Evolutionary conservation across 352 stramenopile species (phyloP), one percentile per base, ranked within the genome.

Genomic region (Phytophthora boehmeriae): DNA sequence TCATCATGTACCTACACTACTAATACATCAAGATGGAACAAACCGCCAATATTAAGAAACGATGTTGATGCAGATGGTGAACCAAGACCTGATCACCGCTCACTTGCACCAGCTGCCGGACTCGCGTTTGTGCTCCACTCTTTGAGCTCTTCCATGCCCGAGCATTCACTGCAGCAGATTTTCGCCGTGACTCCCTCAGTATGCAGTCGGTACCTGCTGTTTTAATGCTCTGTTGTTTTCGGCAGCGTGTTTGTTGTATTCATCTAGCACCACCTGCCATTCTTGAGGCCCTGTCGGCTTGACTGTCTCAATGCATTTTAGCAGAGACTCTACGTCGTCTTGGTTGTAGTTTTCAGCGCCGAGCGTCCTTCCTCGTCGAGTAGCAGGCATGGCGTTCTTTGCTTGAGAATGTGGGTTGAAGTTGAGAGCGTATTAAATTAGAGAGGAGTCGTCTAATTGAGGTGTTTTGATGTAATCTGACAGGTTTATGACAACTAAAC

Each of bases 71-170:
- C 54, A 1, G 19, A 28, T 16, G 54, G 49, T 47, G 1, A 51
- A 49, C 10, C 9, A 42, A 42, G 54, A 25, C 35, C 49, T 4
- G 22, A 13, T 9, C 62, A 55, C 0, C 54, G 54, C 11, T 62
- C 48, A 9, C 44, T 70, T 2, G 27, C 22, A 22, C 10, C 55
- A 16, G 17, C 17, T n/a, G 55, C 14, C 10, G 49, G 17, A 5
- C 51, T 71, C 20, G 50, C 19, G 0, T 38, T 71, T 11, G 63
- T 66, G 2, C 63, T 66, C 2, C 63, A 71, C 9, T 66, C 41
- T 14, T 34, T 71, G 1, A 63, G 53, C 45, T 62, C 55, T 5
- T 59, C 50, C 4, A 66, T 66, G 63, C 22, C 35, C 8, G 50
- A 56, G 46, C 20, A 45, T 11, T 51, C 43, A 25, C 45, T 63